phyloP scores from a whole-genome alignment of 163 green algal species.

The Volvox carteri region DNA sequence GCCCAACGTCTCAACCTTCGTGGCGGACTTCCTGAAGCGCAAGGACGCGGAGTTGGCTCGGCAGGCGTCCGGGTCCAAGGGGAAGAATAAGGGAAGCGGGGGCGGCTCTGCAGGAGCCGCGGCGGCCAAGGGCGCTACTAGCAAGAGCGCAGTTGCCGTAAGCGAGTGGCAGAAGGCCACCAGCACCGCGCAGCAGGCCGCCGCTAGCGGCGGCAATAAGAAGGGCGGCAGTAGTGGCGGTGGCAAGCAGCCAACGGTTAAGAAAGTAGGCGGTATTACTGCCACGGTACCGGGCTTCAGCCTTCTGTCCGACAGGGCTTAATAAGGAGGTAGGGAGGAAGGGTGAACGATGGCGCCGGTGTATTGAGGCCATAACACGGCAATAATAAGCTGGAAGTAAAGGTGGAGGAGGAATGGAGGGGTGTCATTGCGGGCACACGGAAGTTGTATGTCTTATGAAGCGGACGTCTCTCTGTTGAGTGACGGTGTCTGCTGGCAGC shows the following conservation, averaged over 20 bases:
- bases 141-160: not conserved
- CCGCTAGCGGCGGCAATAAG: not conserved
- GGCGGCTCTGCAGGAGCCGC: not conserved
- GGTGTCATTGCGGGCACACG: no score
- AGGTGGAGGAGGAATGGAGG: no score
- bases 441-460: no score
- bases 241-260: constrained; percentile 14
- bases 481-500: no score
- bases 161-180: constrained; percentile 52
- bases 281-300: constrained; percentile 42
- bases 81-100: constrained; percentile 55
- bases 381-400: no score
- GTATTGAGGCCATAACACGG: no score
- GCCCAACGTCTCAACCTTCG: constrained; percentile 76
- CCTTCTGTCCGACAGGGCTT: constrained; percentile 45
- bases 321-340: no score
- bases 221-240: constrained; percentile 19
- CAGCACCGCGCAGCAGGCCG: not conserved
- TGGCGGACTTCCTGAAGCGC: constrained; percentile 86
- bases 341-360: no score
- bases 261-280: constrained; percentile 53
- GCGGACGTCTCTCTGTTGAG: no score
- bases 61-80: constrained; percentile 58
- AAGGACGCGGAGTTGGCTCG: constrained; percentile 77
- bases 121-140: not conserved